phyloP scores from a whole-genome alignment of 2,329 filamentous ascomycete genomes.

The Phaeosphaeriaceae sp. region DNA sequence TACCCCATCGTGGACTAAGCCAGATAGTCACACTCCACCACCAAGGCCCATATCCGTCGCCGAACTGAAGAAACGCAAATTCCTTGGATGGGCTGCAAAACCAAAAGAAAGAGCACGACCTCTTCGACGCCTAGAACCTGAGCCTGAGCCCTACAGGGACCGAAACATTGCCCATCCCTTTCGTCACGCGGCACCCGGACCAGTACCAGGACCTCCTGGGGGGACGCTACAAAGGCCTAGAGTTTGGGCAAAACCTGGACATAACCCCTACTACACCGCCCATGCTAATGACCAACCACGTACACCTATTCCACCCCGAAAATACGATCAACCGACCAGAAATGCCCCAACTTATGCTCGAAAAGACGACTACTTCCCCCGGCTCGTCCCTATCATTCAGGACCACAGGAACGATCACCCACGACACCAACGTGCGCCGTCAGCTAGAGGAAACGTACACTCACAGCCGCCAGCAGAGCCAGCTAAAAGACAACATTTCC shows the following conservation, averaged over 20 bases:
- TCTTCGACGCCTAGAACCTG: slow-evolving; percentile 1
- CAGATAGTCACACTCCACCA: slow-evolving; percentile 22
- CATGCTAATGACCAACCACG: not conserved
- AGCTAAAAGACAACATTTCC: not conserved
- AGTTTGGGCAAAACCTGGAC: slow-evolving; percentile 18
- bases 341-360: slow-evolving; percentile 15
- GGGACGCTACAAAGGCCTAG: slow-evolving; percentile 39
- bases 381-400: slow-evolving; percentile 14
- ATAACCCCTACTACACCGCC: slow-evolving; percentile 4
- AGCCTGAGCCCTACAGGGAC: slow-evolving; percentile 10
- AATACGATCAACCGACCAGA: slow-evolving; percentile 12
- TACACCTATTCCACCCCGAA: slow-evolving; percentile 4
- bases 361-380: slow-evolving; percentile 27
- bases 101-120: slow-evolving; percentile 13
- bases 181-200: slow-evolving; percentile 28
- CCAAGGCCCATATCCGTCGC: slow-evolving; percentile 9
- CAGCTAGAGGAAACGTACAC: no score
- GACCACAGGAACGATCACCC: not conserved
- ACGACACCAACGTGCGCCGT: not conserved
- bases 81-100: slow-evolving; percentile 14
- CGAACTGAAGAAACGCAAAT: slow-evolving; percentile 13
- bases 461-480: no score
- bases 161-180: slow-evolving; percentile 17
- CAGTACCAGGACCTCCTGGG: slow-evolving; percentile 29
- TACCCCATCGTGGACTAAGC: slow-evolving; percentile 29